These are phyloP conservation scores for Xylogone sp. DNA, from an alignment of 2,329 filamentous ascomycete species.

Conservation along the genomic window DNA sequence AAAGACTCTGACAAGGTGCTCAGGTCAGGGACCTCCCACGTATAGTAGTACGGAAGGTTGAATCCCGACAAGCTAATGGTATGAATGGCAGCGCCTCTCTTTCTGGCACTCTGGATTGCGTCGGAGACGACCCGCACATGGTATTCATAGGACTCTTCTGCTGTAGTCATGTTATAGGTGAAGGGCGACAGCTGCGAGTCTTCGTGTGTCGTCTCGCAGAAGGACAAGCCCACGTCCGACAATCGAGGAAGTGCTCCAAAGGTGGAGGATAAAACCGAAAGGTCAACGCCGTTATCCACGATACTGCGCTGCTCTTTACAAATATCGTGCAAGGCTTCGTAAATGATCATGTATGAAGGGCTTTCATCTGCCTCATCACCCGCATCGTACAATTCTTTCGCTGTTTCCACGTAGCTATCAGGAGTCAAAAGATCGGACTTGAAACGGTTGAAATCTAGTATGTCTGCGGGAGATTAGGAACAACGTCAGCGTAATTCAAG, in stretches of 20 bases:
- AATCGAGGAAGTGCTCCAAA: constrained; percentile 6
- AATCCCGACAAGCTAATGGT: constrained; percentile 7
- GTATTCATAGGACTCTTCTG: too few species aligned
- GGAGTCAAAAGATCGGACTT: constrained; percentile 10
- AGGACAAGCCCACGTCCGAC: constrained; percentile 7
- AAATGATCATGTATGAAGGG: too few species aligned
- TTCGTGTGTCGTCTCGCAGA: constrained; percentile 4
- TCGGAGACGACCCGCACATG: too few species aligned
- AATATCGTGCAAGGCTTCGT: constrained; percentile 1
- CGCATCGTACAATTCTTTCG: constrained; percentile 9
- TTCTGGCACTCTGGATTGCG: too few species aligned
- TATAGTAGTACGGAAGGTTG: constrained; percentile 5
- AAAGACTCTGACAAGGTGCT: constrained; percentile 7
- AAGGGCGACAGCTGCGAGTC: constrained; percentile 1
- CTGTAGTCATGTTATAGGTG: too few species aligned
- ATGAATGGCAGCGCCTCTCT: too few species aligned
- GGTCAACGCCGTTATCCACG: constrained; percentile 6
- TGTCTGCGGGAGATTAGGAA: too few species aligned
- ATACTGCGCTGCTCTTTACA: constrained; percentile 7
- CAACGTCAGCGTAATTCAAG: too few species aligned
- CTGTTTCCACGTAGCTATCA: constrained; percentile 6
- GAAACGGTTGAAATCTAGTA: constrained; percentile 9
- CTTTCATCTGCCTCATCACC: constrained; percentile 4
- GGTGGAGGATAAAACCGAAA: constrained; percentile 5
- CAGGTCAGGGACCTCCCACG: constrained; percentile 7